Evolutionary conservation across 208 protist species (phyloP).

Genomic region (Acanthamoeba triangularis): DNA sequence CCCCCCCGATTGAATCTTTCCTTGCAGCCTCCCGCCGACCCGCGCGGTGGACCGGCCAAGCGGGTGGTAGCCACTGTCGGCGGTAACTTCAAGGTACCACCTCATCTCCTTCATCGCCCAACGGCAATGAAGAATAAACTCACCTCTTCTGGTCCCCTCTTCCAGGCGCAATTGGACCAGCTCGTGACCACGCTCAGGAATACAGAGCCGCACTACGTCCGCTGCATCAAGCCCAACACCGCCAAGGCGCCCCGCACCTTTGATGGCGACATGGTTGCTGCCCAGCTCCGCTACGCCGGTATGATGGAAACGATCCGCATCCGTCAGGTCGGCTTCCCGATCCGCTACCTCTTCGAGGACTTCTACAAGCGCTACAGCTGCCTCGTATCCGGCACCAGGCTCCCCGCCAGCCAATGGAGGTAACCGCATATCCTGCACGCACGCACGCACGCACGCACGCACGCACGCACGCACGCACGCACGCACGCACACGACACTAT

Average conservation of each 20-base stretch:
- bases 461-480: no score
- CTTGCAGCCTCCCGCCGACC: background rate
- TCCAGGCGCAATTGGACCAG: conserved; percentile 4
- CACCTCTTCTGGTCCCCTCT: background rate
- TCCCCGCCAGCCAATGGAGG: background rate
- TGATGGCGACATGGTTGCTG: conserved; percentile 23
- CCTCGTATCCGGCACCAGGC: background rate
- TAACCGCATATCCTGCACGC: background rate
- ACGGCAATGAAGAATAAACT: background rate
- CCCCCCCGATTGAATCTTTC: background rate
- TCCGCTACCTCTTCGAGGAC: background rate
- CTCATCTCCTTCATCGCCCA: background rate
- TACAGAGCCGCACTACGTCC: conserved; percentile 70
- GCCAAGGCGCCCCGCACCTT: background rate
- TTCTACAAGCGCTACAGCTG: conserved; percentile 51
- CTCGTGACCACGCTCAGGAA: background rate
- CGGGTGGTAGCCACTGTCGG: conserved; percentile 27
- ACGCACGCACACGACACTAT: no score
- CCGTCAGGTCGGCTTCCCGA: background rate
- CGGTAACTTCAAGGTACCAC: conserved; percentile 55
- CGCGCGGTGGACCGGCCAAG: background rate
- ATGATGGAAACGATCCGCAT: conserved; percentile 63
- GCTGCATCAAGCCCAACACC: conserved; percentile 66
- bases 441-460: no score
- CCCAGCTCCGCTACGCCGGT: conserved; percentile 58